Percentiles rank a stretch among this genome's conserved stretches.
Evolutionary conservation across 139 green algal species (phyloP).

Genomic region (Micromonas commoda): DNA sequence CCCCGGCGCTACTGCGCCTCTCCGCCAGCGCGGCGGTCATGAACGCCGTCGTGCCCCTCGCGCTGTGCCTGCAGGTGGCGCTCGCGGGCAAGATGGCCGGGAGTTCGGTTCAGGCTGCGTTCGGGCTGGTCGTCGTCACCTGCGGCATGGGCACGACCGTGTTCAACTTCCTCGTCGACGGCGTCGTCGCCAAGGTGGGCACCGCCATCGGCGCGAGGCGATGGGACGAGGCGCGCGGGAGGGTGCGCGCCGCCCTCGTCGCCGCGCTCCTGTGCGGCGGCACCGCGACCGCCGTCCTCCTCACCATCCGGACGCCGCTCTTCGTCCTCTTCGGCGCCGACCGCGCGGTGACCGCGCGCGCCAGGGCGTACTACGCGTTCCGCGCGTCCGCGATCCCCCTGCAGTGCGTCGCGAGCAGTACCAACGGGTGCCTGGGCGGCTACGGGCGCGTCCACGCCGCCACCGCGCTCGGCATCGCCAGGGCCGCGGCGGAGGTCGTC

Average conservation of each 20-base stretch:
- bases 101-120: background rate
- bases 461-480: background rate
- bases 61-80: background rate
- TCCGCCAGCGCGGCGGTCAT: background rate
- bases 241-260: background rate
- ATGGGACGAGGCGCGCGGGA: background rate
- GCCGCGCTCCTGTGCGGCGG: background rate
- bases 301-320: background rate
- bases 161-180: conserved; percentile 14
- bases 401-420: background rate
- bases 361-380: background rate
- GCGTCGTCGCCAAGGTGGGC: background rate
- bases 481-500: background rate
- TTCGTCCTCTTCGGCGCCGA: background rate
- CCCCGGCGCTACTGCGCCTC: background rate
- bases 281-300: background rate
- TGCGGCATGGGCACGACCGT: conserved; percentile 2
- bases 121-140: background rate
- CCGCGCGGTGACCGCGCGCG: background rate
- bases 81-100: background rate
- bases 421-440: background rate
- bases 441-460: background rate
- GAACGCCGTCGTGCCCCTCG: background rate
- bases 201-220: background rate
- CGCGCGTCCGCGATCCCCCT: background rate